Evolutionary conservation across 2,329 filamentous ascomycete species (phyloP).

Genomic region (Pleurostoma richardsiae): DNA sequence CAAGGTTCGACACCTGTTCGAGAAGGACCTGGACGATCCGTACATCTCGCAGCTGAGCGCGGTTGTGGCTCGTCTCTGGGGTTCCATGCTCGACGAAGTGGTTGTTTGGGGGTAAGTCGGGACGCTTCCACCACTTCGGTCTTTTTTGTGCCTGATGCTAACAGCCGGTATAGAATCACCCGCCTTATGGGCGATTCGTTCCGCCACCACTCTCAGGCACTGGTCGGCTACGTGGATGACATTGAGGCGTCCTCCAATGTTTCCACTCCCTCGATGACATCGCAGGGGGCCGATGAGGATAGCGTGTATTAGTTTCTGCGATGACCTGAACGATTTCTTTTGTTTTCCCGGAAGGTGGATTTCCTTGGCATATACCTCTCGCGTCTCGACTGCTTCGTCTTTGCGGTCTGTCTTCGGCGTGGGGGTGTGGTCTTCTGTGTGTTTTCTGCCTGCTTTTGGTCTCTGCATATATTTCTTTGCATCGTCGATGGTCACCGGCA

Average conservation of each 20-base stretch:
- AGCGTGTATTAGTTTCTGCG: slow-evolving; percentile 57
- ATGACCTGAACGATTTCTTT: slow-evolving; percentile 44
- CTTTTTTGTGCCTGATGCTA: slow-evolving; percentile 25
- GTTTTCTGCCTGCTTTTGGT: slow-evolving; percentile 14
- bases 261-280: slow-evolving; percentile 67
- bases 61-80: slow-evolving; percentile 93
- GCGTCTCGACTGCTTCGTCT: slow-evolving; percentile 23
- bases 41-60: slow-evolving; percentile 85
- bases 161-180: slow-evolving; percentile 61
- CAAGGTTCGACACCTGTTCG: slow-evolving; percentile 84
- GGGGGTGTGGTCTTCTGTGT: slow-evolving; percentile 13
- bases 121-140: neutral
- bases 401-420: slow-evolving; percentile 16
- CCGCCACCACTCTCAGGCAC: slow-evolving; percentile 90
- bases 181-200: slow-evolving; percentile 98
- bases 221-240: slow-evolving; percentile 91
- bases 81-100: slow-evolving; percentile 96
- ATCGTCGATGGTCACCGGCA: slow-evolving; percentile 34
- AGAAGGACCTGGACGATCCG: slow-evolving; percentile 80
- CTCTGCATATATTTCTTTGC: slow-evolving; percentile 20
- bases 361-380: slow-evolving; percentile 36
- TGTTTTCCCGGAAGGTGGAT: slow-evolving; percentile 24
- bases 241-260: slow-evolving; percentile 64
- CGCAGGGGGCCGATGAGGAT: slow-evolving; percentile 65
- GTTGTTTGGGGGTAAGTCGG: slow-evolving; percentile 95